Evolutionary conservation across 352 stramenopile genomes (phyloP).

Genomic region (Globisporangium uncinulatum): DNA sequence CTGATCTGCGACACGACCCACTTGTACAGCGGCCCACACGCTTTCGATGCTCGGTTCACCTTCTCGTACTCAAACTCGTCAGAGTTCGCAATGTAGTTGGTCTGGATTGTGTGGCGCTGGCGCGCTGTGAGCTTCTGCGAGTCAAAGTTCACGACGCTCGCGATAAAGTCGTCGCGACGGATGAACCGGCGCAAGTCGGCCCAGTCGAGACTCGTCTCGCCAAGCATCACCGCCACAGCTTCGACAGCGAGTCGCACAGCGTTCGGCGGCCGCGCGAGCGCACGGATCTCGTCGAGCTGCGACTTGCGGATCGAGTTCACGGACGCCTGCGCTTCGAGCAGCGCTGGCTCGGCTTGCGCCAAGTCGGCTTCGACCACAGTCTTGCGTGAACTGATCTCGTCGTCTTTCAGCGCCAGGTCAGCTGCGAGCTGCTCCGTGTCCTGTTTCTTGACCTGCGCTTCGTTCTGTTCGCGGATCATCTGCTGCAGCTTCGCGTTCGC

Average conservation of each 20-base stretch:
- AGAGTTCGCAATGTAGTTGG: constrained; percentile 93
- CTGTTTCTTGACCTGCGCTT: constrained; percentile 95
- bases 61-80: constrained; percentile 90
- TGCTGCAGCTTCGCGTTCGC: constrained; percentile 98
- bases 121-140: constrained; percentile 94
- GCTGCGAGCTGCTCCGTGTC: constrained; percentile 94
- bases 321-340: constrained; percentile 94
- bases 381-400: constrained; percentile 93
- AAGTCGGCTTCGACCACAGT: constrained; percentile 95
- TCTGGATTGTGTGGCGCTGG: constrained; percentile 93
- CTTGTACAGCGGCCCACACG: constrained; percentile 98
- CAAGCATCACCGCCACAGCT: constrained; percentile 98
- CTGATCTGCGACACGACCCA: constrained; percentile 98
- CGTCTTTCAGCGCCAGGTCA: constrained; percentile 94
- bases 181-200: constrained; percentile 97
- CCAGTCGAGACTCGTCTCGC: constrained; percentile 96
- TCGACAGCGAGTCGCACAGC: constrained; percentile 97
- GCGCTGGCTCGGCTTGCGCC: constrained; percentile 95
- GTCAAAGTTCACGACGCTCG: constrained; percentile 98
- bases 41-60: constrained; percentile 92
- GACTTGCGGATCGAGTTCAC: constrained; percentile 98
- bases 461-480: constrained; percentile 99
- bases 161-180: constrained; percentile 98
- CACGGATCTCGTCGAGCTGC: constrained; percentile 98
- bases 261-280: constrained; percentile 92